phyloP scores from a whole-genome alignment of 345 rosid genomes.

The Excoecaria cochinchinensis region DNA sequence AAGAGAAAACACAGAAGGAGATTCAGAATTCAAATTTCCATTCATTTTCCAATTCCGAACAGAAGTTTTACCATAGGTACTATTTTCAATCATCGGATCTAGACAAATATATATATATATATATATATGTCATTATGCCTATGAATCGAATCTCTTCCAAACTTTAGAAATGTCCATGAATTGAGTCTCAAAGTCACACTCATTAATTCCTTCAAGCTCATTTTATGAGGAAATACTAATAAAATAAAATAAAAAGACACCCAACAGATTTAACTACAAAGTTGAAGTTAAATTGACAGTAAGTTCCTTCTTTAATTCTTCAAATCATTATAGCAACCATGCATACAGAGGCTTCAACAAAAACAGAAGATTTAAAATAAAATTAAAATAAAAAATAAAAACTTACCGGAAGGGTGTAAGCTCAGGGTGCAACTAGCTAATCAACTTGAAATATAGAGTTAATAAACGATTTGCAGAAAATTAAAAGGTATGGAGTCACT shows the following conservation, averaged over 20 bases:
- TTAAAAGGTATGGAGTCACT: conserved; percentile 1
- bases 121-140: too few species aligned
- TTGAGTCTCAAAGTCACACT: neutral
- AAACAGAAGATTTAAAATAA: neutral
- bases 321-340: neutral
- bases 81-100: neutral
- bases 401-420: neutral
- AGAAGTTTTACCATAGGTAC: neutral
- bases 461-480: neutral
- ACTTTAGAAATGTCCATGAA: neutral
- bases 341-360: neutral
- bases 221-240: neutral
- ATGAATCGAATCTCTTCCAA: neutral
- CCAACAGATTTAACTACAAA: neutral
- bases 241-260: neutral
- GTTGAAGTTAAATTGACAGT: neutral
- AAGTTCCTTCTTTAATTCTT: neutral
- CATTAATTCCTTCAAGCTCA: neutral
- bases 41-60: neutral
- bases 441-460: neutral
- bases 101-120: neutral
- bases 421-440: neutral
- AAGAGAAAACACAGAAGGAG: neutral
- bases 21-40: neutral
- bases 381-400: too few species aligned